These are phyloP conservation scores for Bothriochloa decipiens DNA, from an alignment of 176 grass and related monocot species.

Conservation along the genomic window DNA sequence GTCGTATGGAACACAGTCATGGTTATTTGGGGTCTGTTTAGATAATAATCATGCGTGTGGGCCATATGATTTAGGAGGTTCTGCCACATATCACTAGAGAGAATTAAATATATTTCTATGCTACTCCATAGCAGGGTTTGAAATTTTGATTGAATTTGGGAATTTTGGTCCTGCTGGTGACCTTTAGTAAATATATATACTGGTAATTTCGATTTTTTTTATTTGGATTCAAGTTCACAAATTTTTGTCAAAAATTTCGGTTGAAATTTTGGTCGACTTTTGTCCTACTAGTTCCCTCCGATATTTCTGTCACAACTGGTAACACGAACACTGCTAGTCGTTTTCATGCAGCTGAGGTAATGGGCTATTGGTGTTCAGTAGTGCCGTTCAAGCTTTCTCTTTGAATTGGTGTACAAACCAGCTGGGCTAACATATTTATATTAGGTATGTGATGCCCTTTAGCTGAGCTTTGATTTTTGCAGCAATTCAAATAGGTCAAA, in stretches of 20 bases:
- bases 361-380: constrained; percentile 3
- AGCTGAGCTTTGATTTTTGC: constrained; percentile 32
- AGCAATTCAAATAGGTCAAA: neutral
- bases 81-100: neutral
- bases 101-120: constrained; percentile 4
- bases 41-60: too few relatives aligned
- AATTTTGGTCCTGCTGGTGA: neutral
- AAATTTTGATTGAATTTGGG: neutral
- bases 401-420: constrained; percentile 30
- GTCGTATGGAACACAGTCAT: too few relatives aligned
- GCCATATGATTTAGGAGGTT: too few relatives aligned
- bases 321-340: neutral
- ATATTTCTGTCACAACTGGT: neutral
- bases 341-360: constrained; percentile 33
- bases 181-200: neutral
- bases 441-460: neutral
- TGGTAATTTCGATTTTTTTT: neutral
- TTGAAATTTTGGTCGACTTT: neutral
- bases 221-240: neutral
- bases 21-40: too few relatives aligned
- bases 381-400: constrained; percentile 35
- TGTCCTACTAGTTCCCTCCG: neutral
- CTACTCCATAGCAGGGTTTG: constrained; percentile 25
- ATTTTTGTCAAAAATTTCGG: neutral
- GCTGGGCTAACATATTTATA: neutral